These are phyloP conservation scores for Asterophora parasitica DNA, from an alignment of 768 basidiomycete species.

Conservation along the genomic window DNA sequence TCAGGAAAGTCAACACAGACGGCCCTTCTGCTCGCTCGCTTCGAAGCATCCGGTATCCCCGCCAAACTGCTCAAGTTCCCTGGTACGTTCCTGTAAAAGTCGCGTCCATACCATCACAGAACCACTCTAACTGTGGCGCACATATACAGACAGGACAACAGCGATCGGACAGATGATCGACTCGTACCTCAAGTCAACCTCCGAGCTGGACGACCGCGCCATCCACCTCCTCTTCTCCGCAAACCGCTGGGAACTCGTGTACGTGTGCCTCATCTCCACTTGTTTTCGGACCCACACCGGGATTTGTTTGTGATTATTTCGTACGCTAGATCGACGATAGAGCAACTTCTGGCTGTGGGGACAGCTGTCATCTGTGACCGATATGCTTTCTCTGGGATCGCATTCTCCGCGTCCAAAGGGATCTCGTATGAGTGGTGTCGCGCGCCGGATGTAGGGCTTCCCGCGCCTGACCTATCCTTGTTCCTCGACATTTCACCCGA, in stretches of 20 bases:
- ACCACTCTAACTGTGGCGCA: not conserved
- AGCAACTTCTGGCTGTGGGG: constrained; percentile 51
- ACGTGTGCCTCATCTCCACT: constrained; percentile 9
- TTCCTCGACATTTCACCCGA: constrained; percentile 83
- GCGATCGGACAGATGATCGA: constrained; percentile 92
- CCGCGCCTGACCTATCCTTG: constrained; percentile 81
- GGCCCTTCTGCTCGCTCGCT: constrained; percentile 47
- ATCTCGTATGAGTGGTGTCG: constrained; percentile 82
- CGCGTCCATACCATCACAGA: not conserved
- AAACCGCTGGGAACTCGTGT: constrained; percentile 96
- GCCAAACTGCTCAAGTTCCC: constrained; percentile 82
- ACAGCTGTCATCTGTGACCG: constrained; percentile 84
- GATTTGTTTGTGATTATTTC: not conserved
- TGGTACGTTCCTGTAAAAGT: constrained; percentile 42
- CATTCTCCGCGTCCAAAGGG: constrained; percentile 71
- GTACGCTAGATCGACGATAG: constrained; percentile 51
- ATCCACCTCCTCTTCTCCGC: constrained; percentile 95
- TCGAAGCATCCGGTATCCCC: constrained; percentile 40
- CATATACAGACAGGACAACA: constrained; percentile 74
- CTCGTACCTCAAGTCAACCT: constrained; percentile 76
- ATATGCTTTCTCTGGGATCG: constrained; percentile 95
- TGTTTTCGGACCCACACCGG: too few species aligned
- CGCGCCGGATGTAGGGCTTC: constrained; percentile 81
- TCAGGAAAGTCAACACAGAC: constrained; percentile 94
- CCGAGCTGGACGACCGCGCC: constrained; percentile 86